phyloP scores from a whole-genome alignment of 129 eudicot species.

The Oenanthe sinensis region DNA sequence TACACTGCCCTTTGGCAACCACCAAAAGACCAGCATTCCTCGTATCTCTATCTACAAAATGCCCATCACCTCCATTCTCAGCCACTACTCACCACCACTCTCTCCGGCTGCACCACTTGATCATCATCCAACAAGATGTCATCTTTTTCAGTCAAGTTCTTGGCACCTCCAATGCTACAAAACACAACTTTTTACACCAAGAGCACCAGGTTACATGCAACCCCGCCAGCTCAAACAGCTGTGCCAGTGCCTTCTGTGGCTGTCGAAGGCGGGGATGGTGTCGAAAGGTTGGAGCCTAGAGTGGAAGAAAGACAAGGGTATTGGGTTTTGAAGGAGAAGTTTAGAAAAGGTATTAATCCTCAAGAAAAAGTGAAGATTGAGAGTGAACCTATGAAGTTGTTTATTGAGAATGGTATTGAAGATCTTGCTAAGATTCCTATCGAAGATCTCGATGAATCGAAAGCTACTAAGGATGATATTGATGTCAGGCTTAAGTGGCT shows the following conservation, averaged over 20 bases:
- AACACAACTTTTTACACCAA: slow-evolving; percentile 20
- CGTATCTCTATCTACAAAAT: slow-evolving; percentile 31
- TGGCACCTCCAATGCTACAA: slow-evolving; percentile 32
- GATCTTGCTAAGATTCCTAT: slow-evolving; percentile 65
- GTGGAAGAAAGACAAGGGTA: slow-evolving; percentile 72
- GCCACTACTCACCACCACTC: slow-evolving; percentile 16
- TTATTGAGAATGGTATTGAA: slow-evolving; percentile 76
- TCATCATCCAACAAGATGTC: slow-evolving; percentile 41
- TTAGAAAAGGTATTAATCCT: slow-evolving; percentile 79
- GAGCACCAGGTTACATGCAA: slow-evolving; percentile 30
- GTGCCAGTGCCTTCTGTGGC: slow-evolving; percentile 29
- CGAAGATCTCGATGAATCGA: slow-evolving; percentile 59
- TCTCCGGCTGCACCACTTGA: slow-evolving; percentile 4
- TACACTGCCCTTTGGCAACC: slow-evolving; percentile 37
- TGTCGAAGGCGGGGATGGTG: slow-evolving; percentile 18
- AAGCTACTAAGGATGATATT: slow-evolving; percentile 72
- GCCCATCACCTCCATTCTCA: slow-evolving; percentile 25
- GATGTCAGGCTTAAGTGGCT: slow-evolving; percentile 98
- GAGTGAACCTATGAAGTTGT: slow-evolving; percentile 78
- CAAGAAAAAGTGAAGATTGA: slow-evolving; percentile 80
- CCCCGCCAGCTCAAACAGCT: slow-evolving; percentile 40
- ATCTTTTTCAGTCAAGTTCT: slow-evolving; percentile 47
- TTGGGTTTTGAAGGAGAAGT: slow-evolving; percentile 79
- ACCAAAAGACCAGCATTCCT: slow-evolving; percentile 38
- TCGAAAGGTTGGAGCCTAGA: slow-evolving; percentile 66